Evolutionary conservation across 1,139 yeast genomes (phyloP).

Genomic region (Debaryomyces sp.): DNA sequence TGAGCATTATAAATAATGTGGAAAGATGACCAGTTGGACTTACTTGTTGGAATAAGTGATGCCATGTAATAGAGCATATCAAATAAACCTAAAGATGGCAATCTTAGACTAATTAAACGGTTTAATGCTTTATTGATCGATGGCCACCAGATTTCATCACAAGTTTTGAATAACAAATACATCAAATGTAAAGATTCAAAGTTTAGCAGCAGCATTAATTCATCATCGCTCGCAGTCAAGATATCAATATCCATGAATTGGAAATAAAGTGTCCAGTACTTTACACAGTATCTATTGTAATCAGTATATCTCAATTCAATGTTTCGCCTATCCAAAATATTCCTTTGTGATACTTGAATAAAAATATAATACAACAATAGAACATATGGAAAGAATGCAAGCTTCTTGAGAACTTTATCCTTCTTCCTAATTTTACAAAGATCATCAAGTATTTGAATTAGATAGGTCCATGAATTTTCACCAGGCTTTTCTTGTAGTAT

Average conservation of each 20-base stretch:
- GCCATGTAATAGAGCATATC: slow-evolving; percentile 18
- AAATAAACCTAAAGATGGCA: neutral
- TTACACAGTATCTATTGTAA: neutral
- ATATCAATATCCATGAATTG: slow-evolving; percentile 6
- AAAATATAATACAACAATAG: slow-evolving; percentile 25
- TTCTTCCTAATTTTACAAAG: slow-evolving; percentile 8
- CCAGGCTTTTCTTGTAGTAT: slow-evolving; percentile 32
- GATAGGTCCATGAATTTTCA: slow-evolving; percentile 18
- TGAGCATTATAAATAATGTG: slow-evolving; percentile 23
- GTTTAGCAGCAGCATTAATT: neutral
- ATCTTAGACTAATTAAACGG: neutral
- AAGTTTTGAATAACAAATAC: slow-evolving; percentile 13
- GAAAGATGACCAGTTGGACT: slow-evolving; percentile 29
- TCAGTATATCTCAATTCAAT: neutral
- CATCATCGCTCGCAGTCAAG: slow-evolving; percentile 1
- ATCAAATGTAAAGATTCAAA: slow-evolving; percentile 20
- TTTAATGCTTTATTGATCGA: slow-evolving; percentile 18
- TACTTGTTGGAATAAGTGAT: slow-evolving; percentile 14
- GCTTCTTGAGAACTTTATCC: slow-evolving; percentile 4
- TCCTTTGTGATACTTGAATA: slow-evolving; percentile 11
- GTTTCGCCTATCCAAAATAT: slow-evolving; percentile 7
- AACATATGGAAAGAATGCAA: slow-evolving; percentile 25
- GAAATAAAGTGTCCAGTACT: slow-evolving; percentile 11
- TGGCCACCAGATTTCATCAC: slow-evolving; percentile 22
- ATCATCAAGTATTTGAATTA: slow-evolving; percentile 13